Evolutionary conservation across 179 eudicot species (phyloP).

Genomic region (Spinacia oleracea): DNA sequence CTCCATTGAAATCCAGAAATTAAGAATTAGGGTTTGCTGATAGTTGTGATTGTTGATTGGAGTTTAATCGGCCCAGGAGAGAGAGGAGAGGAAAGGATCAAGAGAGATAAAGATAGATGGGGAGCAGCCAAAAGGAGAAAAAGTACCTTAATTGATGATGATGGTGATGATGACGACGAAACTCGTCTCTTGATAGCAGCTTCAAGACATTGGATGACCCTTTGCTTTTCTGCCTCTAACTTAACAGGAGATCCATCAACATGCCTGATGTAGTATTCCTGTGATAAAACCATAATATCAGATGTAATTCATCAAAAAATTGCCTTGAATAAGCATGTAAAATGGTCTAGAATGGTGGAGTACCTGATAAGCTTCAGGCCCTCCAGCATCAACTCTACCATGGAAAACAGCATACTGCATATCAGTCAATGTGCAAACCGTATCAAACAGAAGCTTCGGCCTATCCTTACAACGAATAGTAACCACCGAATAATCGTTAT

Average conservation of each 20-base stretch:
- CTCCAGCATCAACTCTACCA: constrained; percentile 89
- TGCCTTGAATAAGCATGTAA: not conserved
- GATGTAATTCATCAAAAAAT: not conserved
- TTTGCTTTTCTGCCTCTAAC: constrained; percentile 90
- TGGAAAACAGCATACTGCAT: constrained; percentile 94
- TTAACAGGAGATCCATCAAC: constrained; percentile 92
- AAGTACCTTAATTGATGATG: no score
- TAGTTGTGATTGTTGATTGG: no score
- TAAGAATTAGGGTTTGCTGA: no score
- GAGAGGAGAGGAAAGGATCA: no score
- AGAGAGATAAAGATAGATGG: no score
- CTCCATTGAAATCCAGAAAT: no score
- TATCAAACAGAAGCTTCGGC: constrained; percentile 88
- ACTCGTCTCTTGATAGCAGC: constrained; percentile 93
- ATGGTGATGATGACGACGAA: no score
- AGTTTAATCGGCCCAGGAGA: no score
- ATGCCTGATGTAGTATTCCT: constrained; percentile 92
- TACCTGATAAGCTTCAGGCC: constrained; percentile 91
- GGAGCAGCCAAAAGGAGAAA: no score
- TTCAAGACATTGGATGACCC: constrained; percentile 90
- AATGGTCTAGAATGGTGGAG: not conserved
- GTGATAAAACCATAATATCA: constrained; percentile 17
- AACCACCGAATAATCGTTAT: constrained; percentile 87
- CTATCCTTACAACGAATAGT: constrained; percentile 81
- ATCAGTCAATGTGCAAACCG: constrained; percentile 84